phyloP scores from a whole-genome alignment of 495 filamentous ascomycete genomes.

The Aspergillus incahuasiensis region DNA sequence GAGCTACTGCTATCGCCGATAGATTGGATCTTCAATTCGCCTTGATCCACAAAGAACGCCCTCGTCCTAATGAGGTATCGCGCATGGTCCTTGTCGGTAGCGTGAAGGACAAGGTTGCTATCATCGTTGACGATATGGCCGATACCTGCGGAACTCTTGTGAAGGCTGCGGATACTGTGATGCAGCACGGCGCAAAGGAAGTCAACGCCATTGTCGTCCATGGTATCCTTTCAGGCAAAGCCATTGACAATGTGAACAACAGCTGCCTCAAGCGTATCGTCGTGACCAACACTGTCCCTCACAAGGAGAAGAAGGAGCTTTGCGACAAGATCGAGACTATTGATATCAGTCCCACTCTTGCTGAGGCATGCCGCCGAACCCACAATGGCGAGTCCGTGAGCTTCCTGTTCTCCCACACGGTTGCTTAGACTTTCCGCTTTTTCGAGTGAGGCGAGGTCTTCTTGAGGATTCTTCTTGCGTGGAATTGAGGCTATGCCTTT shows the following conservation, averaged over 20 bases:
- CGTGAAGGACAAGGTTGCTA: conserved; percentile 57
- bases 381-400: conserved; percentile 94
- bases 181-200: conserved; percentile 80
- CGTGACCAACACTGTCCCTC: conserved; percentile 96
- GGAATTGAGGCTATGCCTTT: neutral
- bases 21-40: conserved; percentile 91
- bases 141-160: conserved; percentile 94
- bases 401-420: conserved; percentile 89
- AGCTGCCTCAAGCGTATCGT: conserved; percentile 73
- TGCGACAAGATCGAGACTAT: conserved; percentile 84
- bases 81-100: conserved; percentile 83
- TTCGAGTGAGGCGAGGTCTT: neutral
- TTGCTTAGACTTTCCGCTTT: conserved; percentile 29
- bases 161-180: conserved; percentile 89
- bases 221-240: conserved; percentile 87
- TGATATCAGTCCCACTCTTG: conserved; percentile 84
- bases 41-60: conserved; percentile 98
- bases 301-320: conserved; percentile 65
- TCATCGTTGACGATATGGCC: conserved; percentile 79
- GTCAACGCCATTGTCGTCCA: conserved; percentile 95
- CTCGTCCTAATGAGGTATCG: conserved; percentile 90
- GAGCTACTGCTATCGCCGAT: conserved; percentile 95
- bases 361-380: conserved; percentile 69
- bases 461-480: neutral
- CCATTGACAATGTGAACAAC: conserved; percentile 83